Evolutionary conservation across 1,284 basidiomycete genomes (phyloP).

Genomic region (Trametes sp.): DNA sequence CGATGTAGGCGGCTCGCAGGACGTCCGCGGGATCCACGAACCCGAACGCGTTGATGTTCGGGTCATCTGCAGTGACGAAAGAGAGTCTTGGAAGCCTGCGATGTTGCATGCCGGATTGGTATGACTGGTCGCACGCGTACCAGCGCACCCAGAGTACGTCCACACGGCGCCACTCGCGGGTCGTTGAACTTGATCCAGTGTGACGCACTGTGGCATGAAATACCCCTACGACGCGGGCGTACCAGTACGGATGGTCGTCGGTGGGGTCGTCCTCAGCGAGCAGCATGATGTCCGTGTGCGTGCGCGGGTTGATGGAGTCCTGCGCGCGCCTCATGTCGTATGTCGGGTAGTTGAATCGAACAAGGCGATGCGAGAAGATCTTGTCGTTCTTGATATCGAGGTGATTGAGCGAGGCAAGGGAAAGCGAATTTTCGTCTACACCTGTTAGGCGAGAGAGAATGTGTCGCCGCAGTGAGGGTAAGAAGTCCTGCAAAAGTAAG

Average conservation of each 20-base stretch:
- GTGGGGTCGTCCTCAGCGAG: conserved; percentile 33
- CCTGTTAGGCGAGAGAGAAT: not conserved
- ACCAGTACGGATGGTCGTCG: conserved; percentile 27
- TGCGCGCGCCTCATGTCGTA: conserved; percentile 48
- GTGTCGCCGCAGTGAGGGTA: not conserved
- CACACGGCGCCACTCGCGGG: conserved; percentile 24
- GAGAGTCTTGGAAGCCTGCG: conserved; percentile 1
- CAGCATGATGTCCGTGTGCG: conserved; percentile 46
- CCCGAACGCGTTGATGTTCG: conserved; percentile 35
- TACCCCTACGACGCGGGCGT: conserved; percentile 28
- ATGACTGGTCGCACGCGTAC: not conserved
- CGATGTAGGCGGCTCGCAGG: conserved; percentile 39
- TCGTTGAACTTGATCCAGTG: no score
- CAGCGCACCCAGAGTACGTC: conserved; percentile 47
- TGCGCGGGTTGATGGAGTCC: conserved; percentile 46
- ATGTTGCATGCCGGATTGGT: not conserved
- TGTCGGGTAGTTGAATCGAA: conserved; percentile 52
- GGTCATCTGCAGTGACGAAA: conserved; percentile 7
- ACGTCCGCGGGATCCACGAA: conserved; percentile 43
- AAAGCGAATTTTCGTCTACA: conserved; percentile 7
- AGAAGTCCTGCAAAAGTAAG: not conserved
- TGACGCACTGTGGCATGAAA: conserved; percentile 35
- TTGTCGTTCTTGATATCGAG: conserved; percentile 36
- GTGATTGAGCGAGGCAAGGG: conserved; percentile 7
- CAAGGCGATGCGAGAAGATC: conserved; percentile 41